A percentile compares a stretch with the other conserved stretches of the same genome.
phyloP scores from a whole-genome alignment of 306 rosid species.

The Spatholobus suberectus region DNA sequence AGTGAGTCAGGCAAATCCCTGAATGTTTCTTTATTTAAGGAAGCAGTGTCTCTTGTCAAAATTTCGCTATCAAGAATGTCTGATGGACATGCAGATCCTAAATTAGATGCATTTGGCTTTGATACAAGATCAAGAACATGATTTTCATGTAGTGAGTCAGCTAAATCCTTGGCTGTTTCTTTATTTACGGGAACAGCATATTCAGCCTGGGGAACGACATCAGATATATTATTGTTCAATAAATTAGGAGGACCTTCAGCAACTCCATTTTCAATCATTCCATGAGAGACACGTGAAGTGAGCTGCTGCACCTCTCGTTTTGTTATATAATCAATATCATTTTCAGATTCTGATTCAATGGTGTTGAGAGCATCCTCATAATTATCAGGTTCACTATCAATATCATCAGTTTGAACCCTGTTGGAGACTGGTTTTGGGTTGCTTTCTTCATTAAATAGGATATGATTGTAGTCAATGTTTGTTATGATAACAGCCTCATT shows the following conservation, averaged over 20 bases:
- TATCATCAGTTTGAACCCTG: conserved; percentile 59
- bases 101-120: conserved; percentile 17
- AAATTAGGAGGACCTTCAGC: conserved; percentile 47
- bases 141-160: conserved; percentile 24
- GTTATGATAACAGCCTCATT: conserved; percentile 45
- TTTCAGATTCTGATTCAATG: conserved; percentile 88
- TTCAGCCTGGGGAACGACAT: conserved; percentile 47
- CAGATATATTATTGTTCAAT: conserved; percentile 48
- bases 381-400: conserved; percentile 82
- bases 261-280: conserved; percentile 52
- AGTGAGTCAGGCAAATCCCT: conserved; percentile 38
- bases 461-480: conserved; percentile 52
- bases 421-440: conserved; percentile 46
- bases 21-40: conserved; percentile 44
- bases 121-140: conserved; percentile 23
- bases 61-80: conserved; percentile 32
- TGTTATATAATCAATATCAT: conserved; percentile 74
- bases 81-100: conserved; percentile 7
- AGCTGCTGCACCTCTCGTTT: conserved; percentile 64
- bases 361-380: conserved; percentile 94
- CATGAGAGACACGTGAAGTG: conserved; percentile 37
- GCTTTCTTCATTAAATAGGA: conserved; percentile 51
- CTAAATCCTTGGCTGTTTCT: conserved; percentile 42
- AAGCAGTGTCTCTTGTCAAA: conserved; percentile 41
- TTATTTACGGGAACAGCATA: conserved; percentile 45